Evolutionary conservation across 169 alveolate species (phyloP).

Genomic region (Cryptosporidium ubiquitum): DNA sequence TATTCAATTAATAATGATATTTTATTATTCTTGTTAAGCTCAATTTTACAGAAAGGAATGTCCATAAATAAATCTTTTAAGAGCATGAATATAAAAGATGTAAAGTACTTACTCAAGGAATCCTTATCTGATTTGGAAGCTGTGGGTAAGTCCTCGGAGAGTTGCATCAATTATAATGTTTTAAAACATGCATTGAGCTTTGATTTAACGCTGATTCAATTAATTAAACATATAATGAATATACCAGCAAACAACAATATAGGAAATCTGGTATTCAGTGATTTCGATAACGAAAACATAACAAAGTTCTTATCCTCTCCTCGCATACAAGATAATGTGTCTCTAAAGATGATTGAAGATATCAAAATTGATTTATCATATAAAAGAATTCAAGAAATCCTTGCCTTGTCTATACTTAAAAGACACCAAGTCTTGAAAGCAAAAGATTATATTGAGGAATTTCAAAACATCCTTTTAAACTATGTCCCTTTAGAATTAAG

Average conservation of each 20-base stretch:
- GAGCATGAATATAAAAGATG: background rate
- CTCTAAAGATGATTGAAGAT: background rate
- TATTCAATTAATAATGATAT: conserved; percentile 29
- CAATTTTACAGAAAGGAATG: conserved; percentile 32
- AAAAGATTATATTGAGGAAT: conserved; percentile 25
- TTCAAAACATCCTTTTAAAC: conserved; percentile 7
- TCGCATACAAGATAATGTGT: background rate
- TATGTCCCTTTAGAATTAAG: conserved; percentile 50
- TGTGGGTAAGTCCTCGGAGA: background rate
- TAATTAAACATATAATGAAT: conserved; percentile 15
- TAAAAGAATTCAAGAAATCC: conserved; percentile 41
- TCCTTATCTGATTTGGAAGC: background rate
- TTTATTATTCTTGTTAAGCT: background rate
- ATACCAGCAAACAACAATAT: background rate
- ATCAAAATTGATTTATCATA: conserved; percentile 7
- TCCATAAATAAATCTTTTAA: conserved; percentile 5
- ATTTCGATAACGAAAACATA: background rate
- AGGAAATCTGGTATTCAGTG: background rate
- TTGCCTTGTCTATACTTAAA: conserved; percentile 7
- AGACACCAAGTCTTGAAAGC: conserved; percentile 17
- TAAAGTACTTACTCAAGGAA: background rate
- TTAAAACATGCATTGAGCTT: conserved; percentile 63
- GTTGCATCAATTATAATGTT: background rate
- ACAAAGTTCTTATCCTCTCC: background rate
- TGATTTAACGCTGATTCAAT: conserved; percentile 18